Base-by-base conservation (phyloP, 305 asterid genomes). In the Monarda citriodora region DNA sequence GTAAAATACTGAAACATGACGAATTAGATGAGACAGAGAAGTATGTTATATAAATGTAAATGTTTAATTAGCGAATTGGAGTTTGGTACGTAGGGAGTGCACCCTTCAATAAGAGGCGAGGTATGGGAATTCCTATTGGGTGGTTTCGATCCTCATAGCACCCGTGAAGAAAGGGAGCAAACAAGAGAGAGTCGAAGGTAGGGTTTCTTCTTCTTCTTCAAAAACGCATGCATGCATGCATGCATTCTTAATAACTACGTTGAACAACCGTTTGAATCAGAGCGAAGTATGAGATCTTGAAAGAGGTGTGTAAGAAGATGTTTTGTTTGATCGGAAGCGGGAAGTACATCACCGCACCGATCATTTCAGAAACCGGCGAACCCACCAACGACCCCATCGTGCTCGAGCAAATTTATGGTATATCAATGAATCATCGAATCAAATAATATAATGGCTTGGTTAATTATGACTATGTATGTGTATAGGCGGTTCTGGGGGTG, bases 71-170 rank as follows among this genome's bases (percentile, higher is more conserved):
- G 26, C 4, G 26, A 23, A 5, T 29, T 29, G 8, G 32, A 29
- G 5, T 29, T 29, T 29, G 16, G 47, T 77, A 53, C 66, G 85
- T 69, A 91, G 97, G 98, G 98, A 44, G 80, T 91, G 69, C 98
- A 91, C 75, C 98, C 98, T 48, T 77, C 98, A 12, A 91, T 91
- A 58, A 87, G 96, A 84, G 98, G 97, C 64, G 97, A 86, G 70
- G 98, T 91, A 54, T 91, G 98, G 96, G 98, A 91, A 58, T 86
- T 86, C 73, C 73, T 91, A 58, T 73, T 91, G 83, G 96, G 96
- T 42, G 79, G 96, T 58, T 86, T 70, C 59, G 96, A 86, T 64
- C 96, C 96, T 44, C 63, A 61, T 73, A 88, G 95, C 83, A 69
- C 89, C 63, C 78, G 49, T 52, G 96, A 84, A 6, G 98, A 88